Evolutionary conservation across 257 asterid genomes (phyloP), one percentile per base, ranked within the genome.

Genomic region (Echites panduratus): DNA sequence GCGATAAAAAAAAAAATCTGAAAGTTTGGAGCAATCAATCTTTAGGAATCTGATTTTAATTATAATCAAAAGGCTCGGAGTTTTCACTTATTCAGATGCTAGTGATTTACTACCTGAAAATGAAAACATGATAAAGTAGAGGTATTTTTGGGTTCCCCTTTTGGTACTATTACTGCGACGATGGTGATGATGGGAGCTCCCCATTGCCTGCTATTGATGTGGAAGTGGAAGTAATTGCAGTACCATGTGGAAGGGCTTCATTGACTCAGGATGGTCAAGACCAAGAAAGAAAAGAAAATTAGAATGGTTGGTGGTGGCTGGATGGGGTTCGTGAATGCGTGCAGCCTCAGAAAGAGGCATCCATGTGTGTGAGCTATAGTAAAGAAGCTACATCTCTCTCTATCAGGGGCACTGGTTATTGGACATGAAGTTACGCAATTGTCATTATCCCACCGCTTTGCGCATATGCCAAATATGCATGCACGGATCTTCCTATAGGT

Each of bases 371-470:
- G n/a, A n/a, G n/a, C n/a, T n/a, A n/a, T 2, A 17, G 32, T 59
- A 17, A 32, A 32, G 24, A 50, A 35, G 73, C 1, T 50, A 53
- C 65, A 20, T 70, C 65, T 35, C 50, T 70, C 65, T 35, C 50
- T 20, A 35, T 54, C 41, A 20, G 19, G 47, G 49, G 26, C 9
- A 9, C 38, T 35, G 32, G 22, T 32, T 43, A 2, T 38, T 52
- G 74, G 52, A n/a, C 66, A 16, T 20, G 41, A 38, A 70, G 26
- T 54, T 54, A 26, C 47, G 48, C 61, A 74, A 53, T 54, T 66
- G 78, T 54, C 78, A 19, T 40, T 66, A 54, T 75, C 78, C 24
- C 27, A 0, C 7, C 20, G 26, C 78, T 74, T 27, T 32, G 73
- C 35, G 66, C 74, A 53, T n/a, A n/a, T 70, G 74, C 66, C 63